These are phyloP conservation scores for Lobulomyces angularis DNA, from an alignment of 192 early-diverging fungal species.

Conservation along the genomic window DNA sequence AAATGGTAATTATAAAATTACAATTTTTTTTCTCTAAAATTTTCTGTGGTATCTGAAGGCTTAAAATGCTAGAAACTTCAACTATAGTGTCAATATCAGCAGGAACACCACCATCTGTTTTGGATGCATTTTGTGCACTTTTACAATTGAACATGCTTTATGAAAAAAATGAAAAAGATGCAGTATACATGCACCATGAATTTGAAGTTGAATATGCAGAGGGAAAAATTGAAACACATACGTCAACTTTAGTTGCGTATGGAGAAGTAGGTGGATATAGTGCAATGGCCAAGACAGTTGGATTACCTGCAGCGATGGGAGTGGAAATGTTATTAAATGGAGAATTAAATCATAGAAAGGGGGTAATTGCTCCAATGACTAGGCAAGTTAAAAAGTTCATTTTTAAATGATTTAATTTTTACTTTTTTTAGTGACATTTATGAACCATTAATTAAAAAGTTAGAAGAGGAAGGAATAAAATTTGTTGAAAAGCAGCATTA, in stretches of 20 bases:
- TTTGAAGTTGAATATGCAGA: too few species aligned
- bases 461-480: slow-evolving; percentile 81
- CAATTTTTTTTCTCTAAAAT: too few species aligned
- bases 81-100: too few species aligned
- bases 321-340: slow-evolving; percentile 86
- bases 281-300: slow-evolving; percentile 97
- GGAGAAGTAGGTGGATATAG: slow-evolving; percentile 76
- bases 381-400: too few species aligned
- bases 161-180: slow-evolving; percentile 68
- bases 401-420: too few species aligned
- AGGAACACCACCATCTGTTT: too few species aligned
- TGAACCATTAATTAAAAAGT: slow-evolving; percentile 73
- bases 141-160: slow-evolving; percentile 69
- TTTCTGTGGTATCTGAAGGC: too few species aligned
- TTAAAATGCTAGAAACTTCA: too few species aligned
- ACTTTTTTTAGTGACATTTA: too few species aligned
- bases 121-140: slow-evolving; percentile 78
- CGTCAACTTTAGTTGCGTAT: slow-evolving; percentile 84
- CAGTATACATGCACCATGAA: slow-evolving; percentile 90
- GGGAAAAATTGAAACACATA: slow-evolving; percentile 36
- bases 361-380: slow-evolving; percentile 87
- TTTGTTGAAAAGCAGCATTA: slow-evolving; percentile 78
- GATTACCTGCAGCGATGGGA: slow-evolving; percentile 92
- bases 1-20: too few species aligned
- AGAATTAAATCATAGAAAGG: too few species aligned